These are phyloP conservation scores for Taphrina flavorubra DNA, from an alignment of 1,139 yeast species.

Conservation along the genomic window DNA sequence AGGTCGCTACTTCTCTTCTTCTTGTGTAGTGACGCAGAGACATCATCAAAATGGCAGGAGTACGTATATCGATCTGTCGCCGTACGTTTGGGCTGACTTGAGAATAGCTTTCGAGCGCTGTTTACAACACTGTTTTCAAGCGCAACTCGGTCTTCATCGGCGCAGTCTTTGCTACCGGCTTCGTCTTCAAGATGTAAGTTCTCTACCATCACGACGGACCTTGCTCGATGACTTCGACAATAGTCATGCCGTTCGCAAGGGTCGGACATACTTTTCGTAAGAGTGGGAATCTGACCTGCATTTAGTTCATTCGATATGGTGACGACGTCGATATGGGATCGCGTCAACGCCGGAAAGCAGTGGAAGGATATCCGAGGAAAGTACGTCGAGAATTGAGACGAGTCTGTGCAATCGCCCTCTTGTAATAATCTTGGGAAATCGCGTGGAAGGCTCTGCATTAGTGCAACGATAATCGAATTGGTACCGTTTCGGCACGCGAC, in stretches of 20 bases:
- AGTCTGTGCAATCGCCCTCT: not conserved
- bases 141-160: slow-evolving; percentile 93
- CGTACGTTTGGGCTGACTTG: not conserved
- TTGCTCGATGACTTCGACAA: not conserved
- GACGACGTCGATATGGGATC: slow-evolving; percentile 81
- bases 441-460: no score
- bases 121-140: slow-evolving; percentile 78
- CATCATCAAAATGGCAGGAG: not conserved
- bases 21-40: not conserved
- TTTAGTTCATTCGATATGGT: slow-evolving; percentile 70
- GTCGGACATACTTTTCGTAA: not conserved
- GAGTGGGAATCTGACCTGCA: no score
- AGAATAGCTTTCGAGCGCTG: slow-evolving; percentile 55
- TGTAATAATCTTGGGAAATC: no score
- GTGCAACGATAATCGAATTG: no score
- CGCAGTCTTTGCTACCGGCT: slow-evolving; percentile 82
- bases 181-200: slow-evolving; percentile 76
- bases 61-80: not conserved
- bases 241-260: not conserved
- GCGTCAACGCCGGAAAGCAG: slow-evolving; percentile 91
- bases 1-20: no score
- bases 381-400: slow-evolving; percentile 50
- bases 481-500: no score
- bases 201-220: not conserved
- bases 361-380: slow-evolving; percentile 90